Base-by-base conservation (phyloP, 257 asterid genomes). In the Ilex aquifolium region DNA sequence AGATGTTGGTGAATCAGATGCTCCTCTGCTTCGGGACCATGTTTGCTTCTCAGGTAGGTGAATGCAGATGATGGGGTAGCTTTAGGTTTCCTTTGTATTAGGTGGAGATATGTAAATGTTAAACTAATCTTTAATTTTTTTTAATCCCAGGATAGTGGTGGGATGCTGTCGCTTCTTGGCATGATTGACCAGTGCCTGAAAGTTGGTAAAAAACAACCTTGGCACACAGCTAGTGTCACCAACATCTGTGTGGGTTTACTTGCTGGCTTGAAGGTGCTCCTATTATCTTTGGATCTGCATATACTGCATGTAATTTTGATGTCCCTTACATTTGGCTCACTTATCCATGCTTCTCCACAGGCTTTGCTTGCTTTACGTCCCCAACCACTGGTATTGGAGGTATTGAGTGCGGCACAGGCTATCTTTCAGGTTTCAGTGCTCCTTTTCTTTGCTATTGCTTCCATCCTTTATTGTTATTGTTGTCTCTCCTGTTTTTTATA, bases 1-100 rank as follows among this genome's bases (percentile, higher is more conserved):
- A 87, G 88, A 81, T 83, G 95, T 78, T 90, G 86, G 96, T 93
- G 72, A 93, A 90, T 81, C 96, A 93, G 76, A 87, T 87, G 97
- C 99, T 93, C 77, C 92, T 93, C 75, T 93, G 86, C 81, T 90
- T 93, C 46, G 99, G 99, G 61, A 74, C 78, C 66, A 85, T 93
- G 84, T 93, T 93, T 84, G 96, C 99, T 69, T 88, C 84, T 60
- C 95, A 87, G 93, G 99, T 93, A 78, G 69, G 75, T 70, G 67
- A 60, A 69, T 58, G 44, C 53, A 56, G 44, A 75, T 74, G 56
- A 59, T 61, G 59, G 32, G 44, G 69, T 65, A 56, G 69, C 42
- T 52, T 69, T 72, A 56, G 48, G n/a, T 56, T 71, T 61, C 52
- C 39, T 67, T 53, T 49, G 46, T 69, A 50, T 66, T 63, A 59